Conservation (phyloP, 2,329 filamentous ascomycete genomes). For the Colletotrichum gloeosporioides region DNA sequence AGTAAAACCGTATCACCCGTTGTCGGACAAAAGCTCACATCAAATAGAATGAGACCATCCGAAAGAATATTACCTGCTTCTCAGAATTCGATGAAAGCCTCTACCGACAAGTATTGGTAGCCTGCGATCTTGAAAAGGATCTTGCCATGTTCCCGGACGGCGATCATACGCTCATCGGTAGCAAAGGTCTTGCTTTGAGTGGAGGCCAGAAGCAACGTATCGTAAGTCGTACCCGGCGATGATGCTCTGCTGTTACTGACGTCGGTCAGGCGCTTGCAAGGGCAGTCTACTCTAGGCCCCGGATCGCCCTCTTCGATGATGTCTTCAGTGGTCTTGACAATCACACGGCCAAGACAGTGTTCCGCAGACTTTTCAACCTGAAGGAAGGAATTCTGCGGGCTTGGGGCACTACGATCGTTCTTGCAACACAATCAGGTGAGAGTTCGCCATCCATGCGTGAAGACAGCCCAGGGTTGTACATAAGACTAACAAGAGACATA, state of each 20-base stretch:
- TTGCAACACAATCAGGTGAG: slow-evolving; percentile 39
- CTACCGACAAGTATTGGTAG: slow-evolving; percentile 29
- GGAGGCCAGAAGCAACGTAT: slow-evolving; percentile 52
- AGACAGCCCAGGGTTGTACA: not conserved
- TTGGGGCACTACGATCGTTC: slow-evolving; percentile 38
- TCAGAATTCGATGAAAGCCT: slow-evolving; percentile 28
- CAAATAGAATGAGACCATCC: slow-evolving; percentile 35
- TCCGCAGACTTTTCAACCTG: slow-evolving; percentile 30
- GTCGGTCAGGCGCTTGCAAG: slow-evolving; percentile 38
- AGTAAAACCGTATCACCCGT: not conserved
- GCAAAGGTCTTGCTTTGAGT: slow-evolving; percentile 49
- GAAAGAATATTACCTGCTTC: slow-evolving; percentile 39
- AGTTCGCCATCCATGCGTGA: not conserved
- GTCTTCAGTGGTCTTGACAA: slow-evolving; percentile 43
- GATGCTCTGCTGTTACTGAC: not conserved
- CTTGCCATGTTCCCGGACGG: slow-evolving; percentile 35
- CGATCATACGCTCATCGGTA: slow-evolving; percentile 47
- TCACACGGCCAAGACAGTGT: slow-evolving; percentile 36
- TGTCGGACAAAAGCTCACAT: not conserved
- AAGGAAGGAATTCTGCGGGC: slow-evolving; percentile 30
- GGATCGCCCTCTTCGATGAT: slow-evolving; percentile 40
- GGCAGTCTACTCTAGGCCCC: slow-evolving; percentile 39
- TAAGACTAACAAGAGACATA: not conserved
- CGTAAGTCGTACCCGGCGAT: slow-evolving; percentile 24
- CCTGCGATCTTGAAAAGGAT: slow-evolving; percentile 38